Evolutionary conservation across 768 basidiomycete species (phyloP), one percentile per base, ranked within the genome.

Genomic region (Lactarius evosmus): DNA sequence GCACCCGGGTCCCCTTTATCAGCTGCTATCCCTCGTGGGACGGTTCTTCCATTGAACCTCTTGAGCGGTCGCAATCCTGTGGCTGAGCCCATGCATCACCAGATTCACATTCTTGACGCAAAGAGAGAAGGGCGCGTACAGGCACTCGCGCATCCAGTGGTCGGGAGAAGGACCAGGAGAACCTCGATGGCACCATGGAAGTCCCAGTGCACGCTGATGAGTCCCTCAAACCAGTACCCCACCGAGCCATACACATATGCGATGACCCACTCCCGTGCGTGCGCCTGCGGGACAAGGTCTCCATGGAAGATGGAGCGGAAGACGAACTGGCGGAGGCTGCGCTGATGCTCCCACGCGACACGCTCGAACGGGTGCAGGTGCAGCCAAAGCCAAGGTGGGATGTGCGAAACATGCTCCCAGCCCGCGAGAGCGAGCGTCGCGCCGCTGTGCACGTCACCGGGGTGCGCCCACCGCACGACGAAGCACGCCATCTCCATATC

Each of bases 401-500:
- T 66, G 58, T 71, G 71, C 34, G 63, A 52, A 16, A 74, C 73
- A 56, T 74, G 66, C 56, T 74, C 73, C 73, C 73, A 74, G 34
- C 73, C 73, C 22, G 73, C 73, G 34, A 69, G 65, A 44, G 71
- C 65, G 60, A 69, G 44, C 30, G 69, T 69, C 44, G 59, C 50
- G 30, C 66, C 67, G 55, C 62, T 65, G 9, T 51, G 36, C 30
- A 61, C 53, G 17, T 66, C 57, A 3, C 64, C 67, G n/a, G 52
- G 67, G 19, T 53, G 66, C 41, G 56, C 66, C 63, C 62, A 66
- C 40, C 62, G 70, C 30, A 74, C 71, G 60, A 74, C 54, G 56
- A 74, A 74, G 34, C 73, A 74, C 27, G 58, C 34, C 71, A 74
- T 74, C 46, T 71, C 60, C 73, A 74, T 74, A 52, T 74, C 74